phyloP scores from a whole-genome alignment of 78 protist genomes.

The Dictyostelium firmibasis region DNA sequence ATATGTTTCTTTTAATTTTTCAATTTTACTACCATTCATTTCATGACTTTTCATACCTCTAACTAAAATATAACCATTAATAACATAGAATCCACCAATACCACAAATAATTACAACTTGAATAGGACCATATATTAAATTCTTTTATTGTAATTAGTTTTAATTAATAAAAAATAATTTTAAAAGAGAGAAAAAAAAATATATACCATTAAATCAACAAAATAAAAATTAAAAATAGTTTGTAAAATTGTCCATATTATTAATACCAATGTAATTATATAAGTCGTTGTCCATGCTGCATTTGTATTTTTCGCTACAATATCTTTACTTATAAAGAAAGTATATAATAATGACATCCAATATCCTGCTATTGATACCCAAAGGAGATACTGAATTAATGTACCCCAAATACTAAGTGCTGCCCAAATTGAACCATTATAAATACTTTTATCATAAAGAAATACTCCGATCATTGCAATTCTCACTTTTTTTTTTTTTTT shows the following conservation, averaged over 20 bases:
- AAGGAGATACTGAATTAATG: background rate
- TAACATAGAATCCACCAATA: background rate
- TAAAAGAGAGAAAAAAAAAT: too few species aligned
- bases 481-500: too few species aligned
- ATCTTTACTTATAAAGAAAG: background rate
- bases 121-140: background rate
- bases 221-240: background rate
- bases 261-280: background rate
- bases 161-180: too few species aligned
- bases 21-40: background rate
- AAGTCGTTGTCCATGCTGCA: background rate
- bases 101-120: background rate
- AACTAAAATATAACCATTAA: background rate
- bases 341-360: background rate
- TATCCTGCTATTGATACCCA: background rate
- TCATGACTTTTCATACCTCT: background rate
- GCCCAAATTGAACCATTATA: background rate
- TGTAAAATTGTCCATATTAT: background rate
- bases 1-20: background rate
- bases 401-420: background rate
- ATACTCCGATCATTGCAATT: background rate
- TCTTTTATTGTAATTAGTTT: background rate
- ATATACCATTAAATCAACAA: background rate
- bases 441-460: background rate
- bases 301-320: background rate